phyloP scores from a whole-genome alignment of 257 asterid species.

The Penstemon barbatus region DNA sequence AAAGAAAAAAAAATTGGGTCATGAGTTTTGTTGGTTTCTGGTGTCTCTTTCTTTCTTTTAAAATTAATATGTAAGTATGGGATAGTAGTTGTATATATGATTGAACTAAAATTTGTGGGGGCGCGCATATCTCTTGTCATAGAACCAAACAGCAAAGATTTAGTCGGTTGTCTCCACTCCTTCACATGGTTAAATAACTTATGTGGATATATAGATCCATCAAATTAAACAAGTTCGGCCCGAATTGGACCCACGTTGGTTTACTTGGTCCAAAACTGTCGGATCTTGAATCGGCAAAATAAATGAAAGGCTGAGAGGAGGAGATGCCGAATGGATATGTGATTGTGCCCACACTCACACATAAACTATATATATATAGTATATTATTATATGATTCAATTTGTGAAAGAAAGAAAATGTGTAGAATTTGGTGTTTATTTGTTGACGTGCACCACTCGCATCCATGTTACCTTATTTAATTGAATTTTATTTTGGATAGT shows the following conservation, averaged over 20 bases:
- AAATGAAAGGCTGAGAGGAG: neutral
- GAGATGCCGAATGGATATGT: conserved; percentile 23
- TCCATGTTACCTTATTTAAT: conserved; percentile 21
- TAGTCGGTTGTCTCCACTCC: conserved; percentile 2
- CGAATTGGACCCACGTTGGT: neutral
- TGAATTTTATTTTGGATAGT: neutral
- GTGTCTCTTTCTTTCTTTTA: neutral
- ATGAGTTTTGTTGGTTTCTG: neutral
- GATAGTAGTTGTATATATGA: neutral
- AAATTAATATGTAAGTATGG: neutral
- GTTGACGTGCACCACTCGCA: conserved; percentile 28
- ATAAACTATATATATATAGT: neutral
- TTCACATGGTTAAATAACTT: conserved; percentile 17
- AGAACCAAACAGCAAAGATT: conserved; percentile 11
- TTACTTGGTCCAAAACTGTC: conserved; percentile 1
- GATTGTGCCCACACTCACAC: conserved; percentile 30
- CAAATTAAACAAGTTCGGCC: neutral
- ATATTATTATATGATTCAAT: neutral
- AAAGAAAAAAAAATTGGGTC: neutral
- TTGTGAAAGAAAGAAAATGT: conserved; percentile 18
- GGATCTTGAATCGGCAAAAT: neutral
- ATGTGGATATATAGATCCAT: neutral
- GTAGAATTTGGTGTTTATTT: neutral
- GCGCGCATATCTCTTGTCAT: neutral
- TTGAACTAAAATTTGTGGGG: conserved; percentile 26